Percentiles rank a stretch among this genome's conserved stretches.
Evolutionary conservation across 176 grass and related monocot genomes (phyloP).

Genomic region (Oryza rufipogon): DNA sequence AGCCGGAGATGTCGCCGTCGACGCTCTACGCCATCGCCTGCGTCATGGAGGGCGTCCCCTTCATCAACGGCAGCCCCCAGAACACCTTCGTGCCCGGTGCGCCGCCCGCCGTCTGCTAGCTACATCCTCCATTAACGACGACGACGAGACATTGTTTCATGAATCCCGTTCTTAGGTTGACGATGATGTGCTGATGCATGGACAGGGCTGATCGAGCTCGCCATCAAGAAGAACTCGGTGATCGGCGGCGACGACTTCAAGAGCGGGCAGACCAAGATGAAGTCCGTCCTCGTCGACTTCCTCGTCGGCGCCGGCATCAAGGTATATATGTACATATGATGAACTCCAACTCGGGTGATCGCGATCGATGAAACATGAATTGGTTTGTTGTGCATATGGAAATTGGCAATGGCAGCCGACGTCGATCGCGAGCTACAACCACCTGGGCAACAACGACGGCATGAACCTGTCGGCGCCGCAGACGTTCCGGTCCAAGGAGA

Average conservation of each 20-base stretch:
- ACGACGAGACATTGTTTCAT: neutral
- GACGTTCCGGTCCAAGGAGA: conserved; percentile 86
- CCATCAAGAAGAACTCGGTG: conserved; percentile 65
- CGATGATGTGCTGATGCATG: neutral
- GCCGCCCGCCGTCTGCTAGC: neutral
- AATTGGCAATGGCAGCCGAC: conserved; percentile 54
- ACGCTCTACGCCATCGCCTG: conserved; percentile 66
- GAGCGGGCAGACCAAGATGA: conserved; percentile 91
- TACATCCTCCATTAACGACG: neutral
- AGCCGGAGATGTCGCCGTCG: conserved; percentile 72
- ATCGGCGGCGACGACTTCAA: conserved; percentile 91
- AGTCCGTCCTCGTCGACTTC: conserved; percentile 83
- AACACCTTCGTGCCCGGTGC: conserved; percentile 80
- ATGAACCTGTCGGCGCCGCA: conserved; percentile 80
- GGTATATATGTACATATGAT: conserved; percentile 31
- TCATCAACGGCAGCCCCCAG: conserved; percentile 78
- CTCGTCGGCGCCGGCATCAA: conserved; percentile 80
- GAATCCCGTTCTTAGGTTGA: neutral
- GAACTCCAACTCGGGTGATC: neutral
- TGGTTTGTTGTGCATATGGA: neutral
- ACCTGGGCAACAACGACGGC: conserved; percentile 85
- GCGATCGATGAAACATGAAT: too few relatives aligned
- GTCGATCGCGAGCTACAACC: conserved; percentile 88
- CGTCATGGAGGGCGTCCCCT: conserved; percentile 65
- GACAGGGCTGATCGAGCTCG: conserved; percentile 76